These are phyloP conservation scores for Euphorbia pulcherrima DNA, from an alignment of 345 rosid genomes.

Conservation along the genomic window DNA sequence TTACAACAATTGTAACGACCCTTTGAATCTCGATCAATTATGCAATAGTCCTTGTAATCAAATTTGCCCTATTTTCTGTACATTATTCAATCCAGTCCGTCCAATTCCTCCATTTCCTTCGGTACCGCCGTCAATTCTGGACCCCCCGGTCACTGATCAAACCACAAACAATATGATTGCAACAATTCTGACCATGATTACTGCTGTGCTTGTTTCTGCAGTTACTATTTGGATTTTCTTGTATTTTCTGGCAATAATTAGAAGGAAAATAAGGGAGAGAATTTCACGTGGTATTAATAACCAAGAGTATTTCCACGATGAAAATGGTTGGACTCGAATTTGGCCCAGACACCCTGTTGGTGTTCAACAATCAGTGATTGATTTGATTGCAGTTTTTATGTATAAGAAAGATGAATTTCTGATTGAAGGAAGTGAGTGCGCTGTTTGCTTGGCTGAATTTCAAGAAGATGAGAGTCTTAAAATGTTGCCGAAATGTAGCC, in stretches of 20 bases:
- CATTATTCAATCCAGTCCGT: no score
- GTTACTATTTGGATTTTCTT: constrained; percentile 30
- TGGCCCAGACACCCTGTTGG: constrained; percentile 65
- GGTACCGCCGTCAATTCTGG: no score
- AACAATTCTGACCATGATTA: constrained; percentile 4
- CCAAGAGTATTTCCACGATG: constrained; percentile 32
- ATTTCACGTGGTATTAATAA: constrained; percentile 25
- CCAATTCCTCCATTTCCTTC: no score
- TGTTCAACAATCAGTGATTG: constrained; percentile 51
- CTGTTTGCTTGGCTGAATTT: constrained; percentile 79
- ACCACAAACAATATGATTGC: background rate
- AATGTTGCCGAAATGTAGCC: constrained; percentile 75
- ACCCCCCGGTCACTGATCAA: no score
- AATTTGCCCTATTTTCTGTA: no score
- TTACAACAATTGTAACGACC: no score
- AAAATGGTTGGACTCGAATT: constrained; percentile 26
- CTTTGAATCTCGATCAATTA: no score
- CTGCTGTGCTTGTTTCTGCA: constrained; percentile 12
- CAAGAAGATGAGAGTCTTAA: constrained; percentile 58
- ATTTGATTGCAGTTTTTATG: constrained; percentile 51
- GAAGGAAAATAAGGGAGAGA: constrained; percentile 22
- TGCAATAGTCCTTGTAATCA: no score
- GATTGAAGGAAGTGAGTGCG: constrained; percentile 70
- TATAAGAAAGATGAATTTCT: constrained; percentile 47
- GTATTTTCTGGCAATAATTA: constrained; percentile 11